Conservation (phyloP, 805 yeast genomes). For the Saturnispora hagleri region DNA sequence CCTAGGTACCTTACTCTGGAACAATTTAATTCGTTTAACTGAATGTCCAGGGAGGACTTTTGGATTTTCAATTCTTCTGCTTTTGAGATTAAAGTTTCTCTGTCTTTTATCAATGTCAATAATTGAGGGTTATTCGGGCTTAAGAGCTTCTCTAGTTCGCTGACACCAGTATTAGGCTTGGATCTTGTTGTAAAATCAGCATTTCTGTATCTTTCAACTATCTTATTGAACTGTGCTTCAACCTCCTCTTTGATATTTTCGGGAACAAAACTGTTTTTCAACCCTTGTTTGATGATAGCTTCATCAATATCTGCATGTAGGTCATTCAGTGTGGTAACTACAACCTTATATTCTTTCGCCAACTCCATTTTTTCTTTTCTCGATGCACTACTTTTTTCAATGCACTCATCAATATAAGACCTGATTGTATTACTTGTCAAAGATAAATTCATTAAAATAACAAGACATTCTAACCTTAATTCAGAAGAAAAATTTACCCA, state of each 20-base stretch:
- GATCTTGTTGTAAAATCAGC: conserved; percentile 13
- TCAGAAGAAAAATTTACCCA: conserved; percentile 3
- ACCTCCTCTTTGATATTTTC: conserved; percentile 10
- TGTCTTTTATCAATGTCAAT: conserved; percentile 33
- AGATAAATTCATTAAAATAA: conserved; percentile 55
- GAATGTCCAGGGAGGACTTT: conserved; percentile 47
- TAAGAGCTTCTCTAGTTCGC: conserved; percentile 29
- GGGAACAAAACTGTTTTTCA: conserved; percentile 5
- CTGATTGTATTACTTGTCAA: conserved; percentile 52
- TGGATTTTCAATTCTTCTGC: conserved; percentile 40
- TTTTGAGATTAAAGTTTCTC: conserved; percentile 32
- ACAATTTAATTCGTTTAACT: conserved; percentile 59
- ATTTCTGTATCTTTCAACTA: conserved; percentile 11
- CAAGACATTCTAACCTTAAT: conserved; percentile 26
- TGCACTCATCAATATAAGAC: conserved; percentile 53
- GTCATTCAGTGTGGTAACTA: conserved; percentile 33
- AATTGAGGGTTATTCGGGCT: conserved; percentile 36
- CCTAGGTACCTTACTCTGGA: conserved; percentile 75
- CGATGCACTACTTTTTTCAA: conserved; percentile 51
- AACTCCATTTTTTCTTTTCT: conserved; percentile 62
- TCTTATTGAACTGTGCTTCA: conserved; percentile 1
- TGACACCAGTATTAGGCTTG: conserved; percentile 22
- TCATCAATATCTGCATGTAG: conserved; percentile 22
- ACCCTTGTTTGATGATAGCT: conserved; percentile 13
- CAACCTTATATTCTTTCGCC: conserved; percentile 46